Percentiles rank a stretch among this genome's conserved stretches.
Evolutionary conservation across 2,329 filamentous ascomycete genomes (phyloP).

Genomic region (Lachnum nothofagi): DNA sequence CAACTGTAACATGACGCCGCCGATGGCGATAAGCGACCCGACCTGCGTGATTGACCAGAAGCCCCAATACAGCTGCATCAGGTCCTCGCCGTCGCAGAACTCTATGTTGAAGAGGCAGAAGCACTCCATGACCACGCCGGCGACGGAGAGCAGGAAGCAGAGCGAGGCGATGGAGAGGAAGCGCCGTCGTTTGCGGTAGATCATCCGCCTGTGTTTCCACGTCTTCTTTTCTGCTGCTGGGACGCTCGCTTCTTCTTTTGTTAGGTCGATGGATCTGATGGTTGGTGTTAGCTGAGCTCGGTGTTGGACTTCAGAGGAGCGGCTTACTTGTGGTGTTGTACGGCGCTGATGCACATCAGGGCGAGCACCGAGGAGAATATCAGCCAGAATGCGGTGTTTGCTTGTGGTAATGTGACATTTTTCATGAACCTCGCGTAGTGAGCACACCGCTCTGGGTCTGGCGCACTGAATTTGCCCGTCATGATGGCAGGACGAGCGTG

Average conservation of each 20-base stretch:
- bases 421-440: conserved; percentile 44
- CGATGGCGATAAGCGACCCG: conserved; percentile 53
- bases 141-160: conserved; percentile 43
- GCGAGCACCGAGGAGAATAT: conserved; percentile 42
- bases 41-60: conserved; percentile 58
- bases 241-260: conserved; percentile 13
- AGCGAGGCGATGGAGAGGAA: conserved; percentile 39
- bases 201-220: conserved; percentile 24
- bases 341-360: conserved; percentile 42
- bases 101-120: conserved; percentile 38
- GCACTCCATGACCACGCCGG: conserved; percentile 49
- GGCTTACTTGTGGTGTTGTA: conserved; percentile 27
- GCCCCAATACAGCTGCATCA: conserved; percentile 56
- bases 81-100: conserved; percentile 56
- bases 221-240: conserved; percentile 14
- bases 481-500: too few relatives aligned
- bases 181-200: conserved; percentile 27
- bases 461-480: conserved; percentile 34
- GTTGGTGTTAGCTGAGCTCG: neutral
- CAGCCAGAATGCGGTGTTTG: conserved; percentile 44
- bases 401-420: conserved; percentile 39
- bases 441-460: conserved; percentile 33
- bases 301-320: too few relatives aligned
- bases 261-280: conserved; percentile 20
- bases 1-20: conserved; percentile 51